Conservation (phyloP, 2,329 filamentous ascomycete genomes). For the Penicillium griseofulvum region DNA sequence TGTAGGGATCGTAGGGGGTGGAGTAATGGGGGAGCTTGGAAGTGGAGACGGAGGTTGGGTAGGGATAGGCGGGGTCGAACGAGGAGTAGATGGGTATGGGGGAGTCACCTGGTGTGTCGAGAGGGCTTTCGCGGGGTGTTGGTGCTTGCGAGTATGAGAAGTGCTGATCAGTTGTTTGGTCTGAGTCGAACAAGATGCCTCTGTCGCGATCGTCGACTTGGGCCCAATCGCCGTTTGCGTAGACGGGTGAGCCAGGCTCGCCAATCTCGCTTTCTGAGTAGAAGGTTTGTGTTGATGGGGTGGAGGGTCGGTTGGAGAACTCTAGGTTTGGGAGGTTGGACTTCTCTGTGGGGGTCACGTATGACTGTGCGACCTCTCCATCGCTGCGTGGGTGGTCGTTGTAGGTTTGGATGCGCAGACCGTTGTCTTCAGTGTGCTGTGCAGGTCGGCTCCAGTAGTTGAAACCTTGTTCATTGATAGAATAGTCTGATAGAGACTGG, state of each 20-base stretch:
- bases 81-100: neutral
- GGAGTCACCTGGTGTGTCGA: conserved; percentile 3
- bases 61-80: neutral
- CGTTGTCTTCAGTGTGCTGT: neutral
- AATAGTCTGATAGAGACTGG: conserved; percentile 23
- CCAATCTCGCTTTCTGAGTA: conserved; percentile 30
- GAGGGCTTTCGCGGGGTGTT: neutral
- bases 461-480: conserved; percentile 11
- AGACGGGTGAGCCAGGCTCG: conserved; percentile 31
- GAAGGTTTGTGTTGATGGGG: conserved; percentile 19
- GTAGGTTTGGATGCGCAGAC: neutral
- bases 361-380: conserved; percentile 9
- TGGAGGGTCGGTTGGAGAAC: conserved; percentile 11
- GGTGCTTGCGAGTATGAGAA: neutral
- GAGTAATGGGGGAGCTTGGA: neutral
- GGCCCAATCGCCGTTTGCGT: conserved; percentile 26
- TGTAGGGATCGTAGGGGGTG: conserved; percentile 1
- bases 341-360: conserved; percentile 11
- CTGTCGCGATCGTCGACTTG: conserved; percentile 27
- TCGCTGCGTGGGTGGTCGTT: neutral
- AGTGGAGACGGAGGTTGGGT: neutral
- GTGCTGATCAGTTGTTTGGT: neutral
- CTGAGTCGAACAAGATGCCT: conserved; percentile 19
- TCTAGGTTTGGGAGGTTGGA: conserved; percentile 6
- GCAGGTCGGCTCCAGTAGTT: conserved; percentile 11